Evolutionary conservation across 2,329 filamentous ascomycete species (phyloP), one percentile per base, ranked within the genome.

Genomic region (Diaporthe ilicicola): DNA sequence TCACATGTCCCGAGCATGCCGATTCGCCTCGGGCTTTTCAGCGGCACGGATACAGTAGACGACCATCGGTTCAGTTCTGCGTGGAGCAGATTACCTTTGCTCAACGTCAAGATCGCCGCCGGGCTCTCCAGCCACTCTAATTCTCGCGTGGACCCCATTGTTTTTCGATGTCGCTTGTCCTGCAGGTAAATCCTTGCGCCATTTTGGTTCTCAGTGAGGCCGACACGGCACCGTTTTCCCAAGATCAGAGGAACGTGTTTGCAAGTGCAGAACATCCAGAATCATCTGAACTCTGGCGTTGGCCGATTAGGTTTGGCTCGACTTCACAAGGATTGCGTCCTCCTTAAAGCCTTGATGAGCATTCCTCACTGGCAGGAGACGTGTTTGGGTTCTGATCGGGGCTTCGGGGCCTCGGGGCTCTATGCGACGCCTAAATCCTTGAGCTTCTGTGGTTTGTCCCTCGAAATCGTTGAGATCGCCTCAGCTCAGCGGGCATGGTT

Each of bases 1-100:
- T 59, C 65, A 27, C 65, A 59, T 50, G 65, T 59, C 29, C 65
- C 51, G 37, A 46, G 51, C 12, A 29, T 66, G 65, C 44, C 55
- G 42, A 37, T 12, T 64, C 59, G 59, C 29, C 44, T n/a, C 34
- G 29, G 27, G 44, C 42, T 37, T 37, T 50, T 29, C n/a, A n/a
- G n/a, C n/a, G n/a, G n/a, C n/a, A n/a, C n/a, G n/a, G n/a, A n/a
- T n/a, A n/a, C n/a, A n/a, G n/a, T 24, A 15, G 8, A n/a, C 42
- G n/a, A n/a, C n/a, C 29, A 17, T n/a, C 42, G 15, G 5, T 48
- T 46, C 12, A 50, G 5, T 42, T 13, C n/a, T 3, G 4, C 19
- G n/a, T 50, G n/a, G 27, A 24, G 59, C 19, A 1, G 10, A 7
- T 64, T 15, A n/a, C 13, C 44, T 64, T 19, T n/a, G n/a, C 3